These are phyloP conservation scores for Salix koriyanagi DNA, from an alignment of 345 rosid genomes.

Conservation along the genomic window DNA sequence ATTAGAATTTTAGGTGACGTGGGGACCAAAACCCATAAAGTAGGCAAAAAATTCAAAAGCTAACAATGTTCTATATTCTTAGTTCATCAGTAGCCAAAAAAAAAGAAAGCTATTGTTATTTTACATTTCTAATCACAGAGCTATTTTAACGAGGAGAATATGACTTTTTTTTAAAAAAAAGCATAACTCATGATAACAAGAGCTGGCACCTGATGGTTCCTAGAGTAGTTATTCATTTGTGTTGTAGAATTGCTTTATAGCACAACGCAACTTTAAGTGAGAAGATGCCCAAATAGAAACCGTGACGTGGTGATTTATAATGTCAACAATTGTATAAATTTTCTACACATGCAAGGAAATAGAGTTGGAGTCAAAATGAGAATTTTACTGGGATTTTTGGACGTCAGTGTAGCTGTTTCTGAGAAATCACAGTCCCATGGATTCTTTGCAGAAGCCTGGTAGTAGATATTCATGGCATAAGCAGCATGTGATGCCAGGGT, in stretches of 20 bases:
- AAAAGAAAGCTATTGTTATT: background rate
- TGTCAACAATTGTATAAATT: background rate
- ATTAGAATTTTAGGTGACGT: background rate
- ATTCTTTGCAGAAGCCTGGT: conserved; percentile 44
- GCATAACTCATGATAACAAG: background rate
- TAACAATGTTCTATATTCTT: background rate
- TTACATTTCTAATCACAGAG: background rate
- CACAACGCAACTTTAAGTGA: background rate
- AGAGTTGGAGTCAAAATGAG: background rate
- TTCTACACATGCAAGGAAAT: background rate
- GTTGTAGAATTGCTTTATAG: background rate
- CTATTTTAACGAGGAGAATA: background rate
- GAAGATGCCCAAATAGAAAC: background rate
- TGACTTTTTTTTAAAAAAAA: background rate
- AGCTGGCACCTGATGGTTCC: background rate
- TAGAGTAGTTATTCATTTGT: background rate
- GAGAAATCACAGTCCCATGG: conserved; percentile 73
- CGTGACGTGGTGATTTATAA: background rate
- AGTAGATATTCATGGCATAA: conserved; percentile 82
- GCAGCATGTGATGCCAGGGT: conserved; percentile 70
- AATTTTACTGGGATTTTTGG: conserved; percentile 61
- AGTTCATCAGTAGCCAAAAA: background rate
- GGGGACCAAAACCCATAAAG: background rate
- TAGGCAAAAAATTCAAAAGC: background rate
- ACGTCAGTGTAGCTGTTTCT: conserved; percentile 63